A percentile compares a stretch with the other conserved stretches of the same genome.
Conservation (phyloP, 306 rosid genomes). For the Prunus davidiana region DNA sequence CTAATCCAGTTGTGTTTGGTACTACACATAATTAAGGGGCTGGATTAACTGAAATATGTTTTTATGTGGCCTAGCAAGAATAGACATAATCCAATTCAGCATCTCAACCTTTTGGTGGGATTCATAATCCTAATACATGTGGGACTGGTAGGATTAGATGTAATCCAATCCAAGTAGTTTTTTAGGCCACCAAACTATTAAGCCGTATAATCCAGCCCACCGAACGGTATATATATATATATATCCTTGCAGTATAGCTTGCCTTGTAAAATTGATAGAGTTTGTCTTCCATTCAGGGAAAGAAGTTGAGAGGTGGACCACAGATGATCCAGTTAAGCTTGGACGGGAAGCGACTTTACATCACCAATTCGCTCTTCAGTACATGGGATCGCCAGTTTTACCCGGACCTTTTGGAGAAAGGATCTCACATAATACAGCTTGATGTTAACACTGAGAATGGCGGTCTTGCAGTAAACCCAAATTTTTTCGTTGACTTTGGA, state of each 20-base stretch:
- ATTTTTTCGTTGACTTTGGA: slow-evolving; percentile 88
- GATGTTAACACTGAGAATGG: slow-evolving; percentile 77
- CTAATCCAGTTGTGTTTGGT: no score
- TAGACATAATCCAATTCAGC: background rate
- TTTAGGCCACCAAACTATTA: no score
- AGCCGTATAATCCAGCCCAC: no score
- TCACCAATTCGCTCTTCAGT: slow-evolving; percentile 83
- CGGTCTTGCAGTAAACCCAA: slow-evolving; percentile 64
- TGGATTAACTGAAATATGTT: background rate
- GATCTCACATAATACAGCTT: slow-evolving; percentile 84
- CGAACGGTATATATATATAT: no score
- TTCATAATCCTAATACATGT: no score
- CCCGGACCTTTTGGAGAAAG: slow-evolving; percentile 68
- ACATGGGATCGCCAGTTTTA: slow-evolving; percentile 86
- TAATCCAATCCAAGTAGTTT: no score
- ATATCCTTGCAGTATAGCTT: background rate
- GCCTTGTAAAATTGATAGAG: background rate
- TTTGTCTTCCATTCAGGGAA: slow-evolving; percentile 48
- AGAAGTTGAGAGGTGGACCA: slow-evolving; percentile 79
- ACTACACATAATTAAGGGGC: no score
- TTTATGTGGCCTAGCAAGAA: no score
- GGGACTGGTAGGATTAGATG: no score
- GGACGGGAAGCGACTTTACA: slow-evolving; percentile 86
- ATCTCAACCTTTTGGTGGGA: no score
- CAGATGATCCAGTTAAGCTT: slow-evolving; percentile 92